Evolutionary conservation across 148 eudicot genomes (phyloP).

Genomic region (Silene conica): DNA sequence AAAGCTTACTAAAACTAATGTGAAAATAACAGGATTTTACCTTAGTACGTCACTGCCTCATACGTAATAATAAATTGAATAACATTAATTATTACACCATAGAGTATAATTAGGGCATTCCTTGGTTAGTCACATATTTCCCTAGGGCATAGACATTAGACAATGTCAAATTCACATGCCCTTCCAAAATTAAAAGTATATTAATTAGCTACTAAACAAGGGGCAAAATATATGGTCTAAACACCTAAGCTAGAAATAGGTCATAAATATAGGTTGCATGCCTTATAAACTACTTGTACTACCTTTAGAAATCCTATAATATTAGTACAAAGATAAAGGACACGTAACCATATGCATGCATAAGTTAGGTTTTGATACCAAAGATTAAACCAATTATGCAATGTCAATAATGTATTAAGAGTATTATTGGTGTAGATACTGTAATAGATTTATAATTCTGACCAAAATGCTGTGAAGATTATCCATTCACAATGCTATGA

Average conservation of each 20-base stretch:
- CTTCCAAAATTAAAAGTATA: neutral
- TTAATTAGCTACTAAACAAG: too few species aligned
- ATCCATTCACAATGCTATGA: constrained; percentile 6
- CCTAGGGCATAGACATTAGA: neutral
- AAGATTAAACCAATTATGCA: neutral
- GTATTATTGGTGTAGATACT: neutral
- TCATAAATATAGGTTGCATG: constrained; percentile 5
- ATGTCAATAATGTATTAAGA: constrained; percentile 2
- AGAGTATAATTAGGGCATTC: neutral
- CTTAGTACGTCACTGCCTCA: too few species aligned
- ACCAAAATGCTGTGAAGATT: constrained; percentile 6
- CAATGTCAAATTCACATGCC: constrained; percentile 3
- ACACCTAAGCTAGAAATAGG: neutral
- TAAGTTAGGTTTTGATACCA: neutral
- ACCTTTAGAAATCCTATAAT: neutral
- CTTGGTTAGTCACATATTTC: neutral
- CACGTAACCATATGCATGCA: constrained; percentile 6
- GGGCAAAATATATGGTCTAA: neutral
- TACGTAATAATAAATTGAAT: too few species aligned
- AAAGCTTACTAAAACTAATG: too few species aligned
- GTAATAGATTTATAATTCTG: neutral
- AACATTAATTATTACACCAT: too few species aligned
- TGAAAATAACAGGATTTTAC: too few species aligned
- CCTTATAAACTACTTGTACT: neutral
- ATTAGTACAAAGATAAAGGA: neutral